Base-by-base conservation (phyloP, 176 grass and related monocot genomes). In the Alloteropsis semialata region DNA sequence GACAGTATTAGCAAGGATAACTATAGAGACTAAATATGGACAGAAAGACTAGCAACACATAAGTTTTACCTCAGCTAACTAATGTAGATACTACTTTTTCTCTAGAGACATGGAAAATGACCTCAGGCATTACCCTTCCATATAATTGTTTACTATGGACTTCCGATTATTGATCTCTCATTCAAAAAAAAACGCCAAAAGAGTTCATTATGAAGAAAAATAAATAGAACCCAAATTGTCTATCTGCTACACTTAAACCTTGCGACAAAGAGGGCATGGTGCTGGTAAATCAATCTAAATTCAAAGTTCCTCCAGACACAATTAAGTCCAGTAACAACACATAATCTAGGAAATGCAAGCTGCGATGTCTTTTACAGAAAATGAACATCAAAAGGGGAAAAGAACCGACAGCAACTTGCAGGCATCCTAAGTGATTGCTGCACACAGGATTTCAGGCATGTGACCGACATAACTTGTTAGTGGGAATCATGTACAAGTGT, bases 51-150 rank as follows among this genome's bases (percentile, higher is more conserved):
- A 43, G 30, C 13, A 67, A 46, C 32, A 72, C 4, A 87, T 41
- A 32, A 51, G 41, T 22, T 72, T 61, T 39, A 48, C 6, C 9
- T 74, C 60, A 60, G 27, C 75, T 91, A 55, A 75, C 36, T 61
- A 79, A 74, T 69, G n/a, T 69, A 77, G n/a, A 83, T 46, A 77
- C 48, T 79, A 53, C 13, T 21, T 22, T 74, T 46, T 69, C 38
- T 36, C 17, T 27, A 68, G 16, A 60, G 63, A 81, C 8, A 50
- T 57, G 46, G 25, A 10, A 46, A 49, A 79, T 39, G 28, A 46
- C 24, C 50, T 50, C 9, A 10, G 42, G 38, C 61, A 78, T 9
- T 41, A 58, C 74, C 10, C 12, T 48, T 65, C n/a, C 14, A 8
- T 29, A 41, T 64, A 76, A 29, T 58, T 46, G 43, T 50, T 65